Evolutionary conservation across 305 asterid species (phyloP).

Genomic region (Stenogyne calaminthoides): DNA sequence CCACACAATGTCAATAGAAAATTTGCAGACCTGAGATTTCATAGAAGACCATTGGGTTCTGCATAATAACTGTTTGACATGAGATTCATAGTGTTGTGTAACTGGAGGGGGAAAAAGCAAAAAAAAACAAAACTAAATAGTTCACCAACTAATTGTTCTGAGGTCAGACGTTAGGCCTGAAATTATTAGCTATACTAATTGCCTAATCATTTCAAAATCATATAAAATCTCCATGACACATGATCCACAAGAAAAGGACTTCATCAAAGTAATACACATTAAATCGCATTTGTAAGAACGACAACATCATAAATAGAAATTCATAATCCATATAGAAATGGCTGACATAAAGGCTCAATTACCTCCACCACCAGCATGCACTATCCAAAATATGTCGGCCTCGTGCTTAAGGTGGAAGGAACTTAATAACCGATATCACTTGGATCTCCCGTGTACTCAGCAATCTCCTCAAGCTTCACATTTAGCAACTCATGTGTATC

Average conservation of each 20-base stretch:
- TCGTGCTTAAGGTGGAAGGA: not conserved
- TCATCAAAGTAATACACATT: not conserved
- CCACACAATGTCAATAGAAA: not conserved
- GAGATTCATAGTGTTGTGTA: not conserved
- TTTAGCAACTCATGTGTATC: conserved; percentile 64
- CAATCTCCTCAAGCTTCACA: conserved; percentile 84
- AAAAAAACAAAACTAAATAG: not conserved
- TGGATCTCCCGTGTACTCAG: conserved; percentile 89
- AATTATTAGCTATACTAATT: too few relatives aligned
- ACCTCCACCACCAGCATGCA: conserved; percentile 2
- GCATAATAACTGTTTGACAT: not conserved
- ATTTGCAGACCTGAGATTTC: not conserved
- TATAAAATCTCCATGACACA: not conserved
- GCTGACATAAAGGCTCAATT: not conserved
- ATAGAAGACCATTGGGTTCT: not conserved
- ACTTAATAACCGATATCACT: conserved; percentile 66
- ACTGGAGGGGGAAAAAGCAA: not conserved
- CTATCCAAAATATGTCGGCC: not conserved
- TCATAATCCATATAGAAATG: conserved; percentile 1
- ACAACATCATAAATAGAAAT: not conserved
- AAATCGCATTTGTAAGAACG: not conserved
- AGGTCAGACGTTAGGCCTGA: too few relatives aligned
- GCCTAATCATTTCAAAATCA: not conserved
- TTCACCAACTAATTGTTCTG: not conserved
- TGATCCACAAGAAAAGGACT: not conserved